These are phyloP conservation scores for Wickerhamomyces alni DNA, from an alignment of 805 yeast genomes.

Conservation along the genomic window DNA sequence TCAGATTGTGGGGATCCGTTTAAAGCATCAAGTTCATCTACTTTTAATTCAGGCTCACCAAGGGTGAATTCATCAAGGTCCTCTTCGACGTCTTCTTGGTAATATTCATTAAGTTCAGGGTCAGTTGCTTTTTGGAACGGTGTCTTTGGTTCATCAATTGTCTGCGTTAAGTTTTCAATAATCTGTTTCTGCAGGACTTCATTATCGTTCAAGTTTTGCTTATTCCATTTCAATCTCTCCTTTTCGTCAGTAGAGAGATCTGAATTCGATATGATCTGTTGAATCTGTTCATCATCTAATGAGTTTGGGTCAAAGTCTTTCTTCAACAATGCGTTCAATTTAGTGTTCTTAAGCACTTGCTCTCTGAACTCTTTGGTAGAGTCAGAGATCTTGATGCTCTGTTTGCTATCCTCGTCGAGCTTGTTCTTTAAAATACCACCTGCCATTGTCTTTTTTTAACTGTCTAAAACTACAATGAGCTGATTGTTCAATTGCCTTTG, in stretches of 20 bases:
- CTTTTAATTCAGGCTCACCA: slow-evolving; percentile 49
- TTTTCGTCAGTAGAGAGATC: slow-evolving; percentile 7
- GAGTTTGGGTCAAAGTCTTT: slow-evolving; percentile 13
- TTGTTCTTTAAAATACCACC: slow-evolving; percentile 54
- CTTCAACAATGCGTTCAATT: slow-evolving; percentile 58
- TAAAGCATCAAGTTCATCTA: slow-evolving; percentile 22
- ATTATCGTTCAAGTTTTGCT: slow-evolving; percentile 58
- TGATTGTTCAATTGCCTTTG: neutral
- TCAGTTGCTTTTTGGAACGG: slow-evolving; percentile 90
- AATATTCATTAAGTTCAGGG: slow-evolving; percentile 71
- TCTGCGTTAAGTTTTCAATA: slow-evolving; percentile 38
- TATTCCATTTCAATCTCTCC: slow-evolving; percentile 75
- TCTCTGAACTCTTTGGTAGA: slow-evolving; percentile 44
- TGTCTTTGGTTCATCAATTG: slow-evolving; percentile 91
- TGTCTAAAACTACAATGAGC: neutral
- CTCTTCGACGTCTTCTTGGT: slow-evolving; percentile 56
- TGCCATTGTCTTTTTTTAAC: neutral
- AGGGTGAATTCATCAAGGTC: slow-evolving; percentile 47
- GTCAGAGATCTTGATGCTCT: slow-evolving; percentile 25
- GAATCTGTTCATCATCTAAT: slow-evolving; percentile 21
- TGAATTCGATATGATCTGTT: slow-evolving; percentile 6
- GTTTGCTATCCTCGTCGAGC: slow-evolving; percentile 23
- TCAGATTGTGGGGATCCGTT: slow-evolving; percentile 24
- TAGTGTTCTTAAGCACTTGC: slow-evolving; percentile 75
- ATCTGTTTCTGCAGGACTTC: slow-evolving; percentile 64